These are phyloP conservation scores for Prototheca cutis DNA, from an alignment of 163 green algal genomes.

Conservation along the genomic window DNA sequence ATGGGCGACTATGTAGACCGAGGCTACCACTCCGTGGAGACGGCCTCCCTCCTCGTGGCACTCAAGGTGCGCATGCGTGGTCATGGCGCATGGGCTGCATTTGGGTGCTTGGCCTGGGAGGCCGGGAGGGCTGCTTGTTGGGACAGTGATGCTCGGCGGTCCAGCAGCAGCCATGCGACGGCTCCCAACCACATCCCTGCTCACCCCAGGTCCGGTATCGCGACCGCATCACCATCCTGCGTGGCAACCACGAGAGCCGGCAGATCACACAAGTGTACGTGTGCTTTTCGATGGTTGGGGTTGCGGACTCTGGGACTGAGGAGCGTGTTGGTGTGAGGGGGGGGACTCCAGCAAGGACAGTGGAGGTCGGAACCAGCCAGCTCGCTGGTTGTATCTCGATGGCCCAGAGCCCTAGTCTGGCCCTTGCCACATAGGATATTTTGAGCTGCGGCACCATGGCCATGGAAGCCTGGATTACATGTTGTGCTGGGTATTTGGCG, in stretches of 20 bases:
- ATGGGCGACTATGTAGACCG: slow-evolving; percentile 98
- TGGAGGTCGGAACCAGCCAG: too few species aligned
- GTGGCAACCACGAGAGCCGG: slow-evolving; percentile 95
- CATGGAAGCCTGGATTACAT: too few species aligned
- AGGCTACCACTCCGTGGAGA: slow-evolving; percentile 93
- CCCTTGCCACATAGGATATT: too few species aligned
- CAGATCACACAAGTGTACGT: slow-evolving; percentile 98
- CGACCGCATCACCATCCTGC: slow-evolving; percentile 94
- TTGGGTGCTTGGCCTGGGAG: not conserved
- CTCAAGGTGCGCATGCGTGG: slow-evolving; percentile 77
- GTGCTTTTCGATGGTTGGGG: not conserved
- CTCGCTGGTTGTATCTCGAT: too few species aligned
- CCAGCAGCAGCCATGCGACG: too few species aligned
- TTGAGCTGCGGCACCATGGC: too few species aligned
- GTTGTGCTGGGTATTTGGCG: too few species aligned
- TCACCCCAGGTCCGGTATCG: slow-evolving; percentile 76
- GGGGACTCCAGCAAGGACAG: too few species aligned
- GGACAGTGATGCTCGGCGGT: too few species aligned
- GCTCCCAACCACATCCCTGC: not conserved
- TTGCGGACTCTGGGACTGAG: not conserved
- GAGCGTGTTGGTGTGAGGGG: too few species aligned
- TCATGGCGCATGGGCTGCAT: not conserved
- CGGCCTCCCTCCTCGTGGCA: slow-evolving; percentile 90
- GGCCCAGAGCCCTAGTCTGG: too few species aligned
- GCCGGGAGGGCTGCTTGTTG: too few species aligned